Conservation (phyloP, 345 rosid genomes). For the Hibiscus tridactylites region DNA sequence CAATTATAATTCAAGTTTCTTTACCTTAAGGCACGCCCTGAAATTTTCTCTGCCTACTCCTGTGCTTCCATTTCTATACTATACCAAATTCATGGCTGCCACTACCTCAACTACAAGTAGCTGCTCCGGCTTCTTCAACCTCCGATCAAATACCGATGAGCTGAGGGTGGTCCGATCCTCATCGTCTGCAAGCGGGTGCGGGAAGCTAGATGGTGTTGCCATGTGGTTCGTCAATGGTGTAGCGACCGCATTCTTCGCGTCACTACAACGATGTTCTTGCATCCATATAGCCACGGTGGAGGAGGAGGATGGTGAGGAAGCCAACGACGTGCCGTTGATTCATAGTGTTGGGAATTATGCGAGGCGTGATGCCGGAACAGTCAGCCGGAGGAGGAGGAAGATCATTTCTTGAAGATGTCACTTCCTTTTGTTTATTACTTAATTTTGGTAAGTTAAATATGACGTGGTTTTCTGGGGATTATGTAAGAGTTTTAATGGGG, state of each 20-base stretch:
- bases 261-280: slow-evolving; percentile 54
- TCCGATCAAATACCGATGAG: slow-evolving; percentile 23
- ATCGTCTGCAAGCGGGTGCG: slow-evolving; percentile 23
- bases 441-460: slow-evolving; percentile 3
- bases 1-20: background rate
- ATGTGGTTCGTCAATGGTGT: slow-evolving; percentile 62
- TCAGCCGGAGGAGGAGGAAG: slow-evolving; percentile 30
- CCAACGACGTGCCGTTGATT: slow-evolving; percentile 45
- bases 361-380: slow-evolving; percentile 16
- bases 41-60: background rate
- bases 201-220: slow-evolving; percentile 52
- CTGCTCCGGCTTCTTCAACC: slow-evolving; percentile 28
- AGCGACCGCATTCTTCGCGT: slow-evolving; percentile 49
- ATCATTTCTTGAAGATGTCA: slow-evolving; percentile 5
- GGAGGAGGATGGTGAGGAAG: slow-evolving; percentile 43
- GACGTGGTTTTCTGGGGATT: background rate
- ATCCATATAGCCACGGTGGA: slow-evolving; percentile 43
- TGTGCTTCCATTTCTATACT: background rate
- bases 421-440: background rate
- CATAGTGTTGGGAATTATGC: slow-evolving; percentile 27
- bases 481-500: background rate
- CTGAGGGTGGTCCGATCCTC: slow-evolving; percentile 21
- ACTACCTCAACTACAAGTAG: slow-evolving; percentile 23
- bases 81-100: slow-evolving; percentile 26
- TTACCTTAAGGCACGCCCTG: background rate